Evolutionary conservation across 768 basidiomycete genomes (phyloP).

Genomic region (Grammothele lineata): DNA sequence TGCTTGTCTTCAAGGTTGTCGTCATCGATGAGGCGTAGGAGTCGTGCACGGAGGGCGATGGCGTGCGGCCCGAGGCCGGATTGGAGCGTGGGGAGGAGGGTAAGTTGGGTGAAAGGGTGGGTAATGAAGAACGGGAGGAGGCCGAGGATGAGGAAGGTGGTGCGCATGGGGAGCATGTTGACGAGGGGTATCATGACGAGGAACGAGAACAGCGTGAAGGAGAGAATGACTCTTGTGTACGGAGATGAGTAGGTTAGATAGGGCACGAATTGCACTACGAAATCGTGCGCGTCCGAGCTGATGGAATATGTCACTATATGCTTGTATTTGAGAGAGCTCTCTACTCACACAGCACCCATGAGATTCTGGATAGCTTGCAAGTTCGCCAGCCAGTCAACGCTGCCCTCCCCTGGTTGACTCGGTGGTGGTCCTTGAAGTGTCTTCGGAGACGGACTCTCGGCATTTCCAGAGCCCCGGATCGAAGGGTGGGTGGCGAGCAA

Average conservation of each 20-base stretch:
- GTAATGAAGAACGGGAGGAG: conserved; percentile 48
- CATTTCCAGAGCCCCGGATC: conserved; percentile 9
- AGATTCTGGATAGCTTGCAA: conserved; percentile 88
- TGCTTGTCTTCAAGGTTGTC: conserved; percentile 59
- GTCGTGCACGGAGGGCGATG: conserved; percentile 15
- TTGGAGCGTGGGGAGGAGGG: conserved; percentile 29
- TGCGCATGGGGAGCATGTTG: conserved; percentile 34
- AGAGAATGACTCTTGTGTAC: conserved; percentile 51
- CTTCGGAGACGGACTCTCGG: conserved; percentile 25
- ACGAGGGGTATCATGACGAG: conserved; percentile 25
- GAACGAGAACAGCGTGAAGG: conserved; percentile 42
- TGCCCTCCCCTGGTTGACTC: conserved; percentile 50
- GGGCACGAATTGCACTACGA: conserved; percentile 45
- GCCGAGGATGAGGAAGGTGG: conserved; percentile 47
- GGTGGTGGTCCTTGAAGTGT: conserved; percentile 18
- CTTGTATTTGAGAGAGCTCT: conserved; percentile 1
- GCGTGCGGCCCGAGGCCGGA: conserved; percentile 14
- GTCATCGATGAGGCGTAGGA: conserved; percentile 49
- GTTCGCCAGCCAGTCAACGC: conserved; percentile 81
- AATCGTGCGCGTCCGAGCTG: conserved; percentile 62
- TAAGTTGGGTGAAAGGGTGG: conserved; percentile 40
- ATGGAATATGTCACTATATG: not conserved
- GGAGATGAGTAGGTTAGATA: conserved; percentile 49
- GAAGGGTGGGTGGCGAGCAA: conserved; percentile 65
- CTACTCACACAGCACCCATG: conserved; percentile 73